Evolutionary conservation across 2,329 filamentous ascomycete species (phyloP).

Genomic region (Microcyclospora tardicrescens): DNA sequence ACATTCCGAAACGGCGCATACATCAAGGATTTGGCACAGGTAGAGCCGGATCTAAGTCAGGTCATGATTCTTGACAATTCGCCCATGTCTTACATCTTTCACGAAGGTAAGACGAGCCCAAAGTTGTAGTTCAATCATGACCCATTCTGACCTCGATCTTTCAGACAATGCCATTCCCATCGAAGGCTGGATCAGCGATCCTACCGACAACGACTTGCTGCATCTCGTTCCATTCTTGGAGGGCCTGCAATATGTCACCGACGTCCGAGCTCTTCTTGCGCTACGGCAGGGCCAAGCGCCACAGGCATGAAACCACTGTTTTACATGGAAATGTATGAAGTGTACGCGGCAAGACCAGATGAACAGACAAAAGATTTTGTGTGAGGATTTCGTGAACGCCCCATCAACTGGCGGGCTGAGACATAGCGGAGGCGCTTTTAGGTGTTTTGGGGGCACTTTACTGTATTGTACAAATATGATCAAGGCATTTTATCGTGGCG

Average conservation of each 20-base stretch:
- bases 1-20: constrained; percentile 91
- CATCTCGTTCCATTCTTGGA: constrained; percentile 87
- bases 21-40: constrained; percentile 92
- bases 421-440: no score
- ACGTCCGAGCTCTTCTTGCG: constrained; percentile 81
- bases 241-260: constrained; percentile 89
- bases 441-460: no score
- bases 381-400: no score
- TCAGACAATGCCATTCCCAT: constrained; percentile 97
- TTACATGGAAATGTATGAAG: no score
- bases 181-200: constrained; percentile 98
- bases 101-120: constrained; percentile 60
- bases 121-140: not conserved
- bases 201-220: constrained; percentile 88
- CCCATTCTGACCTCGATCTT: constrained; percentile 1
- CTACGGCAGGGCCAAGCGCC: constrained; percentile 66
- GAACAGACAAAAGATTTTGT: no score
- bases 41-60: constrained; percentile 92
- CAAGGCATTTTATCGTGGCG: no score
- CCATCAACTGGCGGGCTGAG: no score
- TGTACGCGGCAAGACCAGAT: no score
- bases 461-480: no score
- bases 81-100: constrained; percentile 95
- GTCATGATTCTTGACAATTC: constrained; percentile 99
- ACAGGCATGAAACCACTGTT: constrained; percentile 11